phyloP scores from a whole-genome alignment of 768 basidiomycete genomes.

The Collybia nuda region DNA sequence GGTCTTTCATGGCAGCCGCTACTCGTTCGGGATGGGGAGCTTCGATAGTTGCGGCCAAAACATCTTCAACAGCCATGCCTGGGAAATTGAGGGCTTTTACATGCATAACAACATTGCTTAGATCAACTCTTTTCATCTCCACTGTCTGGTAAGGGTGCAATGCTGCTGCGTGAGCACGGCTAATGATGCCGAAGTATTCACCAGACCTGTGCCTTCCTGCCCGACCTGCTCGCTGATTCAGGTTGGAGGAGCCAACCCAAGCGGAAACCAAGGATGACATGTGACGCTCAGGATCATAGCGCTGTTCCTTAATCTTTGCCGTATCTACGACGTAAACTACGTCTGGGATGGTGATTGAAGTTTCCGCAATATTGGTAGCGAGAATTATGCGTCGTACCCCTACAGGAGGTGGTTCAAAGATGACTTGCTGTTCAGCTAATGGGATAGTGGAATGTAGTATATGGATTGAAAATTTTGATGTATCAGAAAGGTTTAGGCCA shows the following conservation, averaged over 20 bases:
- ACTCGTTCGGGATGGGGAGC: conserved; percentile 81
- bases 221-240: conserved; percentile 89
- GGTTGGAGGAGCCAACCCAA: conserved; percentile 88
- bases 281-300: conserved; percentile 85
- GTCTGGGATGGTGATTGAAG: conserved; percentile 92
- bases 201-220: conserved; percentile 90
- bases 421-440: conserved; percentile 81
- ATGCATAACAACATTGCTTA: conserved; percentile 95
- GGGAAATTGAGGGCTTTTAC: conserved; percentile 92
- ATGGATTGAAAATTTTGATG: conserved; percentile 65
- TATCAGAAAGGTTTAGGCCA: conserved; percentile 60
- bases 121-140: conserved; percentile 91
- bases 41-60: conserved; percentile 82
- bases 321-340: conserved; percentile 94
- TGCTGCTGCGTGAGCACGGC: conserved; percentile 54
- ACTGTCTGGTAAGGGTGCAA: conserved; percentile 85
- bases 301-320: conserved; percentile 84
- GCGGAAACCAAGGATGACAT: conserved; percentile 88
- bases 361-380: conserved; percentile 94
- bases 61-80: conserved; percentile 82
- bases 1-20: conserved; percentile 70
- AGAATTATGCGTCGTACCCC: conserved; percentile 88
- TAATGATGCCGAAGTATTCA: conserved; percentile 86
- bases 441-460: conserved; percentile 90
- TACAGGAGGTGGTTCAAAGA: conserved; percentile 78